Base-by-base conservation (phyloP, 306 rosid genomes). In the Ormosia semicastrata region DNA sequence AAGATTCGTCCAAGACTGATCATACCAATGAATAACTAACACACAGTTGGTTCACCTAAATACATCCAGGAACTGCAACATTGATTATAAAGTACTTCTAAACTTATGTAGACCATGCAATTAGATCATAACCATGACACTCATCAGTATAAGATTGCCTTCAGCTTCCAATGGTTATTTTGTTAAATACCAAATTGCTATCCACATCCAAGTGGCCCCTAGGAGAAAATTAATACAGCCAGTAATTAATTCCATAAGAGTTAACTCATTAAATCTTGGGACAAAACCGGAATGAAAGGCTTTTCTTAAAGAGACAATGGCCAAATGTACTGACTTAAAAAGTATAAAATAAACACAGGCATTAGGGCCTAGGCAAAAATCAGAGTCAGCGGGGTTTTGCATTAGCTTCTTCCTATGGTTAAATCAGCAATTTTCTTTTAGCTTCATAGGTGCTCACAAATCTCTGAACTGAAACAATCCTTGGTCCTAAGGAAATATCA, bases 41-140 rank as follows among this genome's bases (percentile, higher is more conserved):
- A 24, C 24, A 37, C 12, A 30, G 62, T 75, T 18, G 13, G 8
- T 39, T 62, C 58, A 71, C 11, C 72, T 50, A 49, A 62, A 63
- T 17, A 70, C 79, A 33, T 52, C 12, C 6, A 81, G 58, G 56
- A 47, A 72, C 36, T n/a, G 41, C 7, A 29, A 34, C 6, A 73
- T 13, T 36, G 41, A 82, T 33, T 30, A 39, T 33, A 37, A 72
- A 56, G 69, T 76, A 37, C 58, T 56, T 11, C 6, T 58, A 44
- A 33, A 32, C 40, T 36, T 79, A 4, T 50, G 54, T 33, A 53
- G 64, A 69, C 68, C 3, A 54, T 13, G 57, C 58, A 71, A 77
- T 66, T 9, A 71, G 49, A 76, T 63, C 50, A 85, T 30, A 76
- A 2, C 56, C 60, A 81, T 50, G 54, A 81, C 47, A 71, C 59